phyloP scores from a whole-genome alignment of 139 green algal genomes.

The Coelastrella sp. region DNA sequence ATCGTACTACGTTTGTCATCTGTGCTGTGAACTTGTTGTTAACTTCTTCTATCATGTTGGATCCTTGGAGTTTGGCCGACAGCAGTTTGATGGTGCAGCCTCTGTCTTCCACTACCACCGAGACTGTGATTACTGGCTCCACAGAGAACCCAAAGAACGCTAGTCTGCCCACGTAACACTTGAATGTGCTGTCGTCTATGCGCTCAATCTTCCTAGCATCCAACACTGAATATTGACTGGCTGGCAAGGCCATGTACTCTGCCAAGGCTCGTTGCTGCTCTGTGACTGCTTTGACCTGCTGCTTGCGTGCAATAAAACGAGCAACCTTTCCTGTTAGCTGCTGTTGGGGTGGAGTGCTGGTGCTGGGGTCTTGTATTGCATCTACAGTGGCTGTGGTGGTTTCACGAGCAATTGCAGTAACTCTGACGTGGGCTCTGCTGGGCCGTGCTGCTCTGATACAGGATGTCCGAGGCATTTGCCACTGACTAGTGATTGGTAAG shows the following conservation, averaged over 20 bases:
- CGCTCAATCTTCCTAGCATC: constrained; percentile 85
- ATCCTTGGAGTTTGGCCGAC: constrained; percentile 75
- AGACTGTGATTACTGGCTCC: constrained; percentile 87
- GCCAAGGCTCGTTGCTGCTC: constrained; percentile 53
- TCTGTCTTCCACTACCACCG: constrained; percentile 67
- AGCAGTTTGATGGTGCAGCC: constrained; percentile 86
- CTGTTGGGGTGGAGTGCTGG: background rate
- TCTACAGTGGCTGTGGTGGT: background rate
- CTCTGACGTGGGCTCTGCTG: constrained; percentile 2
- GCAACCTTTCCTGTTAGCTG: constrained; percentile 22
- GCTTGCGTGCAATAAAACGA: constrained; percentile 40
- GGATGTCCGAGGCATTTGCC: background rate
- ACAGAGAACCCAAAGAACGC: constrained; percentile 76
- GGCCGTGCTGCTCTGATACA: background rate
- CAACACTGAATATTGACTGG: constrained; percentile 90
- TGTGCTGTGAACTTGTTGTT: constrained; percentile 78
- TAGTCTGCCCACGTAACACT: constrained; percentile 79
- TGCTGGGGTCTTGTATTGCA: background rate
- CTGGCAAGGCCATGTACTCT: constrained; percentile 90
- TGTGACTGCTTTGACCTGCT: background rate
- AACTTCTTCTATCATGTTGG: constrained; percentile 59
- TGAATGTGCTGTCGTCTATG: constrained; percentile 83
- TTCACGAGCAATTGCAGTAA: background rate
- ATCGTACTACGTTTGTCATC: constrained; percentile 85
- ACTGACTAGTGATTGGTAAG: background rate